Percentiles rank a stretch among this genome's conserved stretches.
phyloP scores from a whole-genome alignment of 1,284 basidiomycete genomes.

The Polyporus tsugae region DNA sequence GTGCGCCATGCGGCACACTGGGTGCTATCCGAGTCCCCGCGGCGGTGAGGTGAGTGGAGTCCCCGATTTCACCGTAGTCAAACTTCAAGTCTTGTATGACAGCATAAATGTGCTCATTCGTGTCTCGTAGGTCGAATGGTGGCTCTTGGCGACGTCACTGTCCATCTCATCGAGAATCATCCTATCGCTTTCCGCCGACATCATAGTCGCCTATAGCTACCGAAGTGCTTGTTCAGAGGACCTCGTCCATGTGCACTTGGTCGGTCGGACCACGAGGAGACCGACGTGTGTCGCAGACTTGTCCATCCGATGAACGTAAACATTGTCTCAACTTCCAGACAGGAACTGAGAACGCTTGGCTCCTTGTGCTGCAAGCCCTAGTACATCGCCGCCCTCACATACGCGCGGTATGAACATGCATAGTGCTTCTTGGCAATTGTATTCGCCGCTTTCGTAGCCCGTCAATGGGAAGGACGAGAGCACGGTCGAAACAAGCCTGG shows the following conservation, averaged over 20 bases:
- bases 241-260: background rate
- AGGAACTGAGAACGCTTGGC: background rate
- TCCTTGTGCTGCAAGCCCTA: background rate
- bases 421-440: background rate
- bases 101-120: background rate
- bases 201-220: background rate
- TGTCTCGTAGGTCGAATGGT: too few relatives aligned
- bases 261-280: background rate
- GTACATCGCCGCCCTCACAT: background rate
- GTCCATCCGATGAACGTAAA: background rate
- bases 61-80: background rate
- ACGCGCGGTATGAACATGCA: background rate
- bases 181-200: background rate
- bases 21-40: conserved; percentile 1
- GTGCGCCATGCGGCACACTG: background rate
- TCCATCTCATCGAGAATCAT: background rate
- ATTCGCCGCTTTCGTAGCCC: background rate
- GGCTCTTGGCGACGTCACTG: too few relatives aligned
- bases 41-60: background rate
- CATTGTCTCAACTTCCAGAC: background rate
- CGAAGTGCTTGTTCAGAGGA: background rate
- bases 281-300: background rate
- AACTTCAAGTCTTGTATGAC: background rate
- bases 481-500: background rate
- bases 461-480: background rate